Base-by-base conservation (phyloP, 164 flowering plant species). In the Annona cherimola region DNA sequence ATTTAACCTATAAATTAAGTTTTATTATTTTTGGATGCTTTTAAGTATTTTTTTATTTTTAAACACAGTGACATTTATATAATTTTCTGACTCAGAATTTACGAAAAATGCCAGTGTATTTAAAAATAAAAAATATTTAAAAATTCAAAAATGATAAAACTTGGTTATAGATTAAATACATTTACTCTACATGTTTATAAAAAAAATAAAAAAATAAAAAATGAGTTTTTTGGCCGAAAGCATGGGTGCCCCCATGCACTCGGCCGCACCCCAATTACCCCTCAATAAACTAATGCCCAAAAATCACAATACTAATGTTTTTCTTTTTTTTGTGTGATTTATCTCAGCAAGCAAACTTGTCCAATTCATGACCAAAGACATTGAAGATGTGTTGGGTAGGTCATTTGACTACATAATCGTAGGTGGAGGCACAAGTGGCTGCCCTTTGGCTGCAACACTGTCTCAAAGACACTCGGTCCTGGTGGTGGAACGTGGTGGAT, bases 351-450 rank as follows among this genome's bases (percentile, higher is more conserved):
- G 40, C 35, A 43, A 14, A 42, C 63, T 26, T 26, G 69, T 61
- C 19, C 80, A 79, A 8, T 60, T 70, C 74, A 74, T 82, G 78
- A 84, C 83, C 20, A 68, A 79, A 39, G 80, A 80, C 63, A 64
- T 72, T 1, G 63, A 71, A 39, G 79, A 77, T 72, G 71, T 82
- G 5, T 45, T 77, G 2, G 81, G 83, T 57, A 80, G 69, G 69
- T 82, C 82, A 3, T 84, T 79, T 46, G 86, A 83, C 59, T 81
- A 83, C 79, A 83, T 84, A 4, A 73, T 84, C 3, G 81, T 84
- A 2, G 87, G 87, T 18, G 87, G 87, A 57, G 87, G 87, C 14
- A 74, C 87, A n/a, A 55, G 80, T 5, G 87, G 85, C 45, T 84
- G 87, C 67, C 79, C 87, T 16, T 70, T 84, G 19, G 87, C 84